These are phyloP conservation scores for Verbena officinalis DNA, from an alignment of 257 asterid species.

Conservation along the genomic window DNA sequence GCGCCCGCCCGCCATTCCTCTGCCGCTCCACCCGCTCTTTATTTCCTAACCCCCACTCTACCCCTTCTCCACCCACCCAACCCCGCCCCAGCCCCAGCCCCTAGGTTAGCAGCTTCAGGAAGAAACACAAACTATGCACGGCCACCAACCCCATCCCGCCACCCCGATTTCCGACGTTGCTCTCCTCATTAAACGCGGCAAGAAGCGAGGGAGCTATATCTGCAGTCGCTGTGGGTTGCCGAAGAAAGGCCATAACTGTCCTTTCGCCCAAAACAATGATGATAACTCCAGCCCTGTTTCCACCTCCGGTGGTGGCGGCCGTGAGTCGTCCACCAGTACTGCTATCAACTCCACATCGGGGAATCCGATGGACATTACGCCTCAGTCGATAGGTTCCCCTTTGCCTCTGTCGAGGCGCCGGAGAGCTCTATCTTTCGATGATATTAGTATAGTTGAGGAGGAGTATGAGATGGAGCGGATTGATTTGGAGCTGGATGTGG, in stretches of 20 bases:
- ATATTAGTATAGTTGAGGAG: conserved; percentile 49
- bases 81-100: conserved; percentile 51
- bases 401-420: conserved; percentile 47
- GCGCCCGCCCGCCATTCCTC: no score
- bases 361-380: conserved; percentile 29
- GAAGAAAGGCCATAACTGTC: conserved; percentile 80
- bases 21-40: neutral
- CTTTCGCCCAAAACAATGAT: conserved; percentile 27
- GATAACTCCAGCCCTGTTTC: conserved; percentile 34
- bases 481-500: conserved; percentile 44
- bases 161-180: conserved; percentile 67
- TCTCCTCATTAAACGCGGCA: conserved; percentile 50
- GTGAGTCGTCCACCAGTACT: conserved; percentile 34
- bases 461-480: conserved; percentile 54
- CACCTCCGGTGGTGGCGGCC: conserved; percentile 43
- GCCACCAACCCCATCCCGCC: conserved; percentile 77
- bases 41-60: neutral
- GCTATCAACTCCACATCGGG: conserved; percentile 47
- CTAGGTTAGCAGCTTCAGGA: conserved; percentile 42
- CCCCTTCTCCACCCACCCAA: conserved; percentile 38
- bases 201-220: conserved; percentile 76
- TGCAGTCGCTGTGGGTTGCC: conserved; percentile 94
- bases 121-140: conserved; percentile 46
- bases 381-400: conserved; percentile 37
- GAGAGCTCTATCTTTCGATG: conserved; percentile 84